Evolutionary conservation across 768 basidiomycete species (phyloP), one percentile per base, ranked within the genome.

Genomic region (Basidioascus undulatus): DNA sequence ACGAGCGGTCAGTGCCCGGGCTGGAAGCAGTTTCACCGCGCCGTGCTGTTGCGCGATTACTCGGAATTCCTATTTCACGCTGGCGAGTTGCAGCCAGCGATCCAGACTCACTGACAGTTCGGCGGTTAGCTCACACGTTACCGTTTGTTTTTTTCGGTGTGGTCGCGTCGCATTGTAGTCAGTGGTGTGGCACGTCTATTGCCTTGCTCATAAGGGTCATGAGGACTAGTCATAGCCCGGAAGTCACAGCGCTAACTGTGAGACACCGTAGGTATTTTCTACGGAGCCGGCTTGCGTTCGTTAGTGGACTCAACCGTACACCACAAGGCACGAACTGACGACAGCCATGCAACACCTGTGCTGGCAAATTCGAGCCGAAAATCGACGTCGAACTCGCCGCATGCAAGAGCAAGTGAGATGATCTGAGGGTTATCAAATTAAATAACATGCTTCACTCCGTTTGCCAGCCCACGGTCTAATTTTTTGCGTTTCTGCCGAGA

Each of bases 261-360:
- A 40, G 32, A 32, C 34, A 44, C 39, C 34, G 42, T 37, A 49
- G 25, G 15, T 12, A 27, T 39, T 35, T 34, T 35, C 34, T 44
- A 45, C 41, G 42, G 47, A 49, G 48, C 47, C 44, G 49, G 49
- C 44, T 50, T 46, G 43, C 49, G 49, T 48, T 43, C 48, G 46
- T 50, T 50, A 48, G 39, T 42, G 49, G 47, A 45, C 33, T 41
- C 32, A 45, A 41, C 40, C 44, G 32, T 41, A 34, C 44, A 40
- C 40, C 37, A 37, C 15, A 45, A 43, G 44, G 44, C 49, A 51
- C 48, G 47, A 47, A 50, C 50, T 51, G 50, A 49, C 49, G 48
- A 49, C 49, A 50, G 48, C 46, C 50, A 51, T 51, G 50, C 46
- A 51, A 47, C 48, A 51, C 50, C 50, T 51, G 50, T 42, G 31